Base-by-base conservation (phyloP, 192 early-diverging fungal species). In the Coemansia sp. region DNA sequence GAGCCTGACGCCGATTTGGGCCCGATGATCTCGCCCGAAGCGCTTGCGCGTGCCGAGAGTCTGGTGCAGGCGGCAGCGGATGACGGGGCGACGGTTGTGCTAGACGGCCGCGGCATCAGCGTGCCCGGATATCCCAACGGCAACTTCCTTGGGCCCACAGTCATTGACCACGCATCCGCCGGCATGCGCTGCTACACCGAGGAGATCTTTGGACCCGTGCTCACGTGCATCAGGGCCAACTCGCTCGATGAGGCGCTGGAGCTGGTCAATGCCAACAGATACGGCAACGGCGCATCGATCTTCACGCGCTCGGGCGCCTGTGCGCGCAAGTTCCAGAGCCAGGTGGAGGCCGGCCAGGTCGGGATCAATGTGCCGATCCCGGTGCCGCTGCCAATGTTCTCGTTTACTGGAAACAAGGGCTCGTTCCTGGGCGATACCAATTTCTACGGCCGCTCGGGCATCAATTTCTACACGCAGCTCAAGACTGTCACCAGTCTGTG, bases 401-500 rank as follows among this genome's bases (percentile, higher is more conserved):
- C 92, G 56, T 97, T 97, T 85, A 98, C 96, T 14, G 96, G 95
- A 2, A 89, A 86, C 61, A 86, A 92, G 64, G 96, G 88, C 25
- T 94, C 92, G 64, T 97, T 98, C 67, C 81, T 88, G 67, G 96
- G 96, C 54, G 96, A 98, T 69, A 76, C 95, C 45, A 97, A 98
- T 88, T 98, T 98, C 71, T 98, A 92, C 66, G 89, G 92, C 38
- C 87, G 86, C 72, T 78, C 85, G 17, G 91, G 91, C 41, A 64
- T 92, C 61, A 79, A 80, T 76, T 98, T 98, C 74, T 97, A 94
- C 79, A 97, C 96, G 45, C 88, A 90, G 75, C 87, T 87, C 76
- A 98, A 98, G 89, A 96, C 96, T 6, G 87, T 98, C 59, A 98
- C 95, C 65, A 89, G 94, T 59, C 86, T 97, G 59, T 98, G 96